Percentiles rank a stretch among this genome's conserved stretches.
These are phyloP conservation scores for Citrus sp. DNA, from an alignment of 345 rosid species.

Conservation along the genomic window DNA sequence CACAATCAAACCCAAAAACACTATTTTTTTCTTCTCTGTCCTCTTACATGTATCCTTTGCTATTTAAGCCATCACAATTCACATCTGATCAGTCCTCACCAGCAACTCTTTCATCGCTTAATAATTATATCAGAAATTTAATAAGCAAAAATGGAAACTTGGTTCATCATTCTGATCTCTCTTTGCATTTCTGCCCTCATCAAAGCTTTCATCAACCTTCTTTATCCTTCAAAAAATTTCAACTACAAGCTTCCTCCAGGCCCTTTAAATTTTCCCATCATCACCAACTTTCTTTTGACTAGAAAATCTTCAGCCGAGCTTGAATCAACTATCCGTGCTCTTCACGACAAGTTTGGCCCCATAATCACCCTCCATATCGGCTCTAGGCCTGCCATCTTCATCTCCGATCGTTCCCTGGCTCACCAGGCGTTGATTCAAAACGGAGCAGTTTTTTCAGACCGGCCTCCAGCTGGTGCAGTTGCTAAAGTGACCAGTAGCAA, in stretches of 20 bases:
- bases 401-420: not conserved
- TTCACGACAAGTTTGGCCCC: not conserved
- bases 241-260: not conserved
- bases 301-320: not conserved
- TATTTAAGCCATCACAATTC: not conserved
- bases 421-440: not conserved
- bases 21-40: not conserved
- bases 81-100: not conserved
- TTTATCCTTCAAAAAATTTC: not conserved
- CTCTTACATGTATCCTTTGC: too few species aligned
- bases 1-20: too few species aligned
- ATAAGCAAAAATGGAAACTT: not conserved
- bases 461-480: not conserved
- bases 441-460: not conserved
- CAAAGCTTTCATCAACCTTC: not conserved
- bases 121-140: not conserved
- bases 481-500: not conserved
- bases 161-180: not conserved
- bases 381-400: not conserved
- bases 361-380: not conserved
- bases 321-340: not conserved
- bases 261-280: not conserved
- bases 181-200: not conserved
- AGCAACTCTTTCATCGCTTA: too few species aligned
- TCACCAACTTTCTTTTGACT: not conserved